These are phyloP conservation scores for Kwoniella dendrophila DNA, from an alignment of 768 basidiomycete species.

Conservation along the genomic window DNA sequence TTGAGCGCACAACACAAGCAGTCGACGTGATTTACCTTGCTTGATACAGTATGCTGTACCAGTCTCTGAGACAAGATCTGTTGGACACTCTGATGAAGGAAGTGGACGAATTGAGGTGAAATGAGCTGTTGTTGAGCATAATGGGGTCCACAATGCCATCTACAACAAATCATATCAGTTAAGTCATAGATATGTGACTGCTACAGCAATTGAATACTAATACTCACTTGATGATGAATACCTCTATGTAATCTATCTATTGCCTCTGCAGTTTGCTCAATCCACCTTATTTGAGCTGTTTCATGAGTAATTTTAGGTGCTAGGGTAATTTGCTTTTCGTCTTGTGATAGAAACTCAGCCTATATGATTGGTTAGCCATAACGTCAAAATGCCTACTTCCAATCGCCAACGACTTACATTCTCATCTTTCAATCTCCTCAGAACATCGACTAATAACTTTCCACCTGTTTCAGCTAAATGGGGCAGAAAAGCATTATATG, in stretches of 20 bases:
- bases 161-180: slow-evolving; percentile 31
- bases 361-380: slow-evolving; percentile 38
- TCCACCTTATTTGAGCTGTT: slow-evolving; percentile 65
- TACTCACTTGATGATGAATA: slow-evolving; percentile 68
- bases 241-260: slow-evolving; percentile 66
- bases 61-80: background rate
- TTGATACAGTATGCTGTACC: slow-evolving; percentile 22
- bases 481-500: slow-evolving; percentile 65
- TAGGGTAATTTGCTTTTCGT: slow-evolving; percentile 56
- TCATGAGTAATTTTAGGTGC: slow-evolving; percentile 66
- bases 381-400: too few relatives aligned
- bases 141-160: slow-evolving; percentile 34
- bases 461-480: slow-evolving; percentile 69
- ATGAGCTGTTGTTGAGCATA: slow-evolving; percentile 58
- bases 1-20: slow-evolving; percentile 64
- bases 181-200: background rate
- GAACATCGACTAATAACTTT: slow-evolving; percentile 68
- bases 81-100: background rate
- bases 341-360: slow-evolving; percentile 63
- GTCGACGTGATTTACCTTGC: slow-evolving; percentile 16
- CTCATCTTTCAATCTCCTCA: slow-evolving; percentile 67
- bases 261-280: slow-evolving; percentile 62
- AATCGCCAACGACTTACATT: slow-evolving; percentile 57
- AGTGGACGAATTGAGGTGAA: slow-evolving; percentile 49
- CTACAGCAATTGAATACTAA: slow-evolving; percentile 35